Evolutionary conservation across 2,329 filamentous ascomycete genomes (phyloP).

Genomic region (Penicillium sclerotiorum): DNA sequence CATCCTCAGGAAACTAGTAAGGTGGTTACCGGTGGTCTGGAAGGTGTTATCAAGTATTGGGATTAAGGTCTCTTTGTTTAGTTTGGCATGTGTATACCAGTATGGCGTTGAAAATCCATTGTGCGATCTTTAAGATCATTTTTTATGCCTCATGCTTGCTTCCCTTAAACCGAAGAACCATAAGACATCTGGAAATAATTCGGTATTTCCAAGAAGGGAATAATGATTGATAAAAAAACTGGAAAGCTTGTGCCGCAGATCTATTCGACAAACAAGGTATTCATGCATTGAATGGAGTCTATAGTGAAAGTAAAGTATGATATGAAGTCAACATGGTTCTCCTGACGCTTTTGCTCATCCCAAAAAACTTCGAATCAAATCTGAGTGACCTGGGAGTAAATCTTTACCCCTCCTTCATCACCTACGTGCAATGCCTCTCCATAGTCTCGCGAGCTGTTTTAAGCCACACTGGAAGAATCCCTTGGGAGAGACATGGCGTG

Average conservation of each 20-base stretch:
- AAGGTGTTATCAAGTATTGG: constrained; percentile 90
- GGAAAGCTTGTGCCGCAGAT: too few relatives aligned
- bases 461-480: constrained; percentile 18
- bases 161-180: too few relatives aligned
- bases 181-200: too few relatives aligned
- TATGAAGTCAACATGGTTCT: too few relatives aligned
- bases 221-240: too few relatives aligned
- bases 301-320: too few relatives aligned
- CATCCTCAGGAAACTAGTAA: constrained; percentile 97
- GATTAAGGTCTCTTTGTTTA: constrained; percentile 61
- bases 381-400: background rate
- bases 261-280: too few relatives aligned
- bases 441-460: constrained; percentile 19
- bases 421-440: background rate
- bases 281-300: too few relatives aligned
- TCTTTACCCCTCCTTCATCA: background rate
- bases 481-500: constrained; percentile 24
- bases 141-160: too few relatives aligned
- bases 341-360: background rate
- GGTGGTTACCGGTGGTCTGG: constrained; percentile 84
- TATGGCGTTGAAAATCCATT: constrained; percentile 5
- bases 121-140: background rate
- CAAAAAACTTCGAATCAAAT: background rate
- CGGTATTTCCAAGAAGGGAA: too few relatives aligned
- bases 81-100: constrained; percentile 15